Percentiles rank a stretch among this genome's conserved stretches.
Evolutionary conservation across 163 green algal species (phyloP).

Genomic region (Smithsoniella earleae): DNA sequence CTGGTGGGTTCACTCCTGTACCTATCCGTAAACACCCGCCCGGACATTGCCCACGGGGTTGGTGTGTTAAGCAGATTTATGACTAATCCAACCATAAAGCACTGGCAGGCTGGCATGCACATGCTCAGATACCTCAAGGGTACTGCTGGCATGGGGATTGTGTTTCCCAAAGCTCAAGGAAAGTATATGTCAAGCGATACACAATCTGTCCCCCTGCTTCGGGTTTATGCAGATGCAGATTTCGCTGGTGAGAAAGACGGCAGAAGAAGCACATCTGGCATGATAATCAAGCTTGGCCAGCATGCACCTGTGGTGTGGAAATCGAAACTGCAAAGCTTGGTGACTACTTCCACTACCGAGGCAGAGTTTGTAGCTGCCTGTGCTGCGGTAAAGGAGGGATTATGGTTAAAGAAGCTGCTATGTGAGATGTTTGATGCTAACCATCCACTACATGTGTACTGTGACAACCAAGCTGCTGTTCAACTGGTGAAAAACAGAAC

Average conservation of each 20-base stretch:
- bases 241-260: conserved; percentile 35
- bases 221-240: conserved; percentile 40
- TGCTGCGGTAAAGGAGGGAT: conserved; percentile 35
- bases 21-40: conserved; percentile 36
- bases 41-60: conserved; percentile 40
- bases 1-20: conserved; percentile 42
- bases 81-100: conserved; percentile 30
- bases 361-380: conserved; percentile 48
- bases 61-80: conserved; percentile 38
- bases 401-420: conserved; percentile 40
- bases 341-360: conserved; percentile 42
- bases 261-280: conserved; percentile 38
- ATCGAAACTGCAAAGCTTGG: conserved; percentile 40
- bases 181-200: too few species aligned
- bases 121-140: conserved; percentile 39
- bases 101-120: conserved; percentile 38
- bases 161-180: neutral
- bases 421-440: conserved; percentile 30
- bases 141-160: conserved; percentile 32
- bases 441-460: conserved; percentile 1
- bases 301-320: conserved; percentile 41
- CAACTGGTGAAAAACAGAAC: conserved; percentile 33
- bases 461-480: conserved; percentile 36
- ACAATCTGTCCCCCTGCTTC: conserved; percentile 18
- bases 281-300: too few species aligned